Evolutionary conservation across 1,284 basidiomycete genomes (phyloP).

Genomic region (Sanghuangporus baumii): DNA sequence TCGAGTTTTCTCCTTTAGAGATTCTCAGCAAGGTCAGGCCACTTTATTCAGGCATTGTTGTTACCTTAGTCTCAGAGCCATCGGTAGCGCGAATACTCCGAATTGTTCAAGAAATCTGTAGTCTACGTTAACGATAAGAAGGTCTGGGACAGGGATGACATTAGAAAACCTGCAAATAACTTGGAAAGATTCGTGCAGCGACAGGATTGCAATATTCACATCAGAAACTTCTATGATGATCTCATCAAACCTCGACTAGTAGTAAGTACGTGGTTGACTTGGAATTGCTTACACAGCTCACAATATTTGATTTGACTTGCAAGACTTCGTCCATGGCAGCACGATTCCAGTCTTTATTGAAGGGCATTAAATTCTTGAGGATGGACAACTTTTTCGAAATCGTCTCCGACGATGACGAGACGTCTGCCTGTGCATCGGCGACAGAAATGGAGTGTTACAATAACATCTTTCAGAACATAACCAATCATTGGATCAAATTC

Average conservation of each 20-base stretch:
- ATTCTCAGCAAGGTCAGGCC: not conserved
- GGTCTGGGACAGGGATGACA: not conserved
- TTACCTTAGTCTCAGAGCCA: not conserved
- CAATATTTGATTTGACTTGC: not conserved
- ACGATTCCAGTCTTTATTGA: not conserved
- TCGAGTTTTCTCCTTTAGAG: not conserved
- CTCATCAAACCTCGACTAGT: not conserved
- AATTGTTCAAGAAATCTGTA: not conserved
- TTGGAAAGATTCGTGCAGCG: not conserved
- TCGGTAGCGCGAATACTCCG: not conserved
- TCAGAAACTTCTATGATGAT: not conserved
- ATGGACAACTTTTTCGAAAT: not conserved
- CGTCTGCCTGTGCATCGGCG: not conserved
- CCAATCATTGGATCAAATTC: not conserved
- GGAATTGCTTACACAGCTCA: not conserved
- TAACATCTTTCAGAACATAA: not conserved
- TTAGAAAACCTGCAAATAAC: not conserved
- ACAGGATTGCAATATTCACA: not conserved
- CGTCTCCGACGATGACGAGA: not conserved
- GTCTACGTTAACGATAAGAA: not conserved
- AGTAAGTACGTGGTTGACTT: not conserved
- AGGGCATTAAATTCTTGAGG: not conserved
- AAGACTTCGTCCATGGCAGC: not conserved
- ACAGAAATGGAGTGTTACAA: not conserved
- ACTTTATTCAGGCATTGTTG: not conserved